Evolutionary conservation across 2,329 filamentous ascomycete genomes (phyloP).

Genomic region (Curvularia hawaiiensis): DNA sequence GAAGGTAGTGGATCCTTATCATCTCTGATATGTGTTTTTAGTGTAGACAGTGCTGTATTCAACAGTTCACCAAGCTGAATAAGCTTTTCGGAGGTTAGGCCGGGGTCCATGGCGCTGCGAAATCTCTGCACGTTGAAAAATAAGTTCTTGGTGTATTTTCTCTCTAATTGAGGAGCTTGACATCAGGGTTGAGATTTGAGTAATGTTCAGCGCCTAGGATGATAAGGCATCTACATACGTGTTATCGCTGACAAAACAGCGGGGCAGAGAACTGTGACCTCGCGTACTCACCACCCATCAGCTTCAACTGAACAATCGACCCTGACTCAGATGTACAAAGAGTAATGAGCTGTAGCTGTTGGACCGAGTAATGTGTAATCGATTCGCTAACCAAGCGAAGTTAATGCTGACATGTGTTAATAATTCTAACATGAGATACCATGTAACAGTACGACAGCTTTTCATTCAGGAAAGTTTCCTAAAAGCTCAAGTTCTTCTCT

Average conservation of each 20-base stretch:
- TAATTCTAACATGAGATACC: too few species aligned
- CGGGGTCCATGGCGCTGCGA: neutral
- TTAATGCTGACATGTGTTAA: too few species aligned
- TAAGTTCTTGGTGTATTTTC: neutral
- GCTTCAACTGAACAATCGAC: neutral
- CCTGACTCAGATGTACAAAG: neutral
- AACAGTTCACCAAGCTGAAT: neutral
- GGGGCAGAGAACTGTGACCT: too few species aligned
- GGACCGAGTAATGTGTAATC: neutral
- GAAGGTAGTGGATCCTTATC: slow-evolving; percentile 11
- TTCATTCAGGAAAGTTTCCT: neutral
- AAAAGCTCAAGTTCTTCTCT: neutral
- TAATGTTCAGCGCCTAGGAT: neutral
- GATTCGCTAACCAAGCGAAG: neutral
- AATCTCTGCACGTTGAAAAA: neutral
- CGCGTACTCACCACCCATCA: neutral
- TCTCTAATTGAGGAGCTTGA: neutral
- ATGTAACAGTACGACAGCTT: too few species aligned
- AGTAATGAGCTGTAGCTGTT: neutral
- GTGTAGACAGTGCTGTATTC: neutral
- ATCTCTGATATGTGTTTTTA: neutral
- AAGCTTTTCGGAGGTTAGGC: neutral
- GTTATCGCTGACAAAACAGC: neutral
- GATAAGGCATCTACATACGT: neutral
- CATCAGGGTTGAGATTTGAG: neutral